These are phyloP conservation scores for Cyberlindnera japonica DNA, from an alignment of 805 yeast genomes.

Conservation along the genomic window DNA sequence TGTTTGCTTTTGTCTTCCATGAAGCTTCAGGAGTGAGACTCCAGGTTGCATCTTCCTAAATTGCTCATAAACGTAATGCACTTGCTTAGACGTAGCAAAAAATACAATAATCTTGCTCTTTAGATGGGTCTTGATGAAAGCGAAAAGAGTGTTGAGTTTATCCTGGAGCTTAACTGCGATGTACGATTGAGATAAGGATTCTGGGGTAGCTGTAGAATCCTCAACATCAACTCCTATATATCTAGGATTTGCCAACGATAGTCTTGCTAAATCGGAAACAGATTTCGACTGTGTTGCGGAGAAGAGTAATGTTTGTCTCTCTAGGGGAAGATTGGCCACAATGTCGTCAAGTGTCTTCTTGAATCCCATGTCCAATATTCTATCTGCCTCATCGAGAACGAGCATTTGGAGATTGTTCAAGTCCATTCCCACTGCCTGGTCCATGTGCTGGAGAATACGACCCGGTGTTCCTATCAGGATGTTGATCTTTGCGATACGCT, in stretches of 20 bases:
- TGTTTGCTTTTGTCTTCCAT: slow-evolving; percentile 83
- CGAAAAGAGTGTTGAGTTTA: slow-evolving; percentile 78
- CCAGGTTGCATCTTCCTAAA: slow-evolving; percentile 31
- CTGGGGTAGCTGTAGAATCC: slow-evolving; percentile 74
- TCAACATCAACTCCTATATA: slow-evolving; percentile 72
- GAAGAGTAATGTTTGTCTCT: slow-evolving; percentile 87
- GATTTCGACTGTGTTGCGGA: slow-evolving; percentile 93
- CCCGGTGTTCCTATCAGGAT: slow-evolving; percentile 93
- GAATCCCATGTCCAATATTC: slow-evolving; percentile 77
- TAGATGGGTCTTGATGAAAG: slow-evolving; percentile 65
- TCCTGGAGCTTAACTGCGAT: slow-evolving; percentile 68
- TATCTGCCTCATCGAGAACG: slow-evolving; percentile 91
- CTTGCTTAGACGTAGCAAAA: slow-evolving; percentile 62
- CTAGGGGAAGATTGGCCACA: slow-evolving; percentile 72
- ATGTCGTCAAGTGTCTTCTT: slow-evolving; percentile 65
- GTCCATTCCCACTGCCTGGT: slow-evolving; percentile 59
- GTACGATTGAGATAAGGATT: slow-evolving; percentile 79
- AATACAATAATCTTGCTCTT: slow-evolving; percentile 80
- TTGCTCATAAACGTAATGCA: slow-evolving; percentile 37
- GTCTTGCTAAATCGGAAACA: slow-evolving; percentile 73
- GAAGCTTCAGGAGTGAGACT: slow-evolving; percentile 60
- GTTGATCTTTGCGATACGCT: slow-evolving; percentile 63
- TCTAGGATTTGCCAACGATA: slow-evolving; percentile 92
- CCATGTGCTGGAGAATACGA: slow-evolving; percentile 71
- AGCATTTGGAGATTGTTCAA: slow-evolving; percentile 62